A percentile compares a stretch with the other conserved stretches of the same genome.
Conservation (phyloP, 2,329 filamentous ascomycete genomes). For the Cladosporium sp. region DNA sequence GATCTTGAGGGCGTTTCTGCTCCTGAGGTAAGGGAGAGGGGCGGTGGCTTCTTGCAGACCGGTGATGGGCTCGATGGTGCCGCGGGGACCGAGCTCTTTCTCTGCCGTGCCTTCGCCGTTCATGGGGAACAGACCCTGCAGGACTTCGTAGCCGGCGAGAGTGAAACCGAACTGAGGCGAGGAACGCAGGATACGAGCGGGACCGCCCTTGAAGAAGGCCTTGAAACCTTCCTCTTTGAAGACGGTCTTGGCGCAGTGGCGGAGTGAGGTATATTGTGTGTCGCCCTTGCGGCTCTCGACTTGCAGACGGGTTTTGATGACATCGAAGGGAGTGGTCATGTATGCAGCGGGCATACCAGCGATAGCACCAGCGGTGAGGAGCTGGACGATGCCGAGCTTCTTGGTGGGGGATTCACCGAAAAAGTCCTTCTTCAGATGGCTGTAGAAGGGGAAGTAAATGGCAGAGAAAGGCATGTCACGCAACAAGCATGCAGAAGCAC, state of each 20-base stretch:
- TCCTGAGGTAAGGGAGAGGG: conserved; percentile 64
- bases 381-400: conserved; percentile 83
- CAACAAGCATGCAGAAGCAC: conserved; percentile 86
- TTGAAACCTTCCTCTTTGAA: conserved; percentile 87
- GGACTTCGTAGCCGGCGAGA: conserved; percentile 86
- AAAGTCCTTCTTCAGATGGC: conserved; percentile 86
- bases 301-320: conserved; percentile 98
- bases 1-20: conserved; percentile 89
- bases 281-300: conserved; percentile 97
- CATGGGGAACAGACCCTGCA: conserved; percentile 76
- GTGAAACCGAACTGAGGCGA: conserved; percentile 98
- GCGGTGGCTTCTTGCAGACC: conserved; percentile 61
- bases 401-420: conserved; percentile 87
- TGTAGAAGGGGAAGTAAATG: conserved; percentile 98
- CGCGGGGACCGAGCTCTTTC: conserved; percentile 45
- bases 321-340: conserved; percentile 93
- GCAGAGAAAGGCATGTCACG: conserved; percentile 97
- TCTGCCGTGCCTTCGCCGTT: conserved; percentile 58
- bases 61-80: conserved; percentile 60
- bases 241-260: conserved; percentile 80
- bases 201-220: conserved; percentile 98
- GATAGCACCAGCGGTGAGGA: conserved; percentile 91
- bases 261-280: conserved; percentile 76
- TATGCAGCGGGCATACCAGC: conserved; percentile 60
- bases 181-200: conserved; percentile 88